Base-by-base conservation (phyloP, 2,329 filamentous ascomycete genomes). In the Sordariomycetes sp. region DNA sequence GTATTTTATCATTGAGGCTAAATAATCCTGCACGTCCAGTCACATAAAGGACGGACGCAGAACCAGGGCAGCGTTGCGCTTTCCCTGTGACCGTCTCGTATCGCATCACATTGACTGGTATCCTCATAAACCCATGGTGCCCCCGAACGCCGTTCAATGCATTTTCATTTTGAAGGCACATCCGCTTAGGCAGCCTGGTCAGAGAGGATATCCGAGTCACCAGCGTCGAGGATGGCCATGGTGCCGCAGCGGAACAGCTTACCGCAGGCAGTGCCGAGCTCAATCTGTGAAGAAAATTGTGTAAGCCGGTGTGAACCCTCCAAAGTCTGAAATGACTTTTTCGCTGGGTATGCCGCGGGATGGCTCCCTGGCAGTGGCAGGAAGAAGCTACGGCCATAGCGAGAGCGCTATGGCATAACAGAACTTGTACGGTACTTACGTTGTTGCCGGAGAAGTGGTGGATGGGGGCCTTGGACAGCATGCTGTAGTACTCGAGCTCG, bases 391-490 rank as follows among this genome's bases (percentile, higher is more conserved):
- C 28, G 34, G 43, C 43, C 39, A 42, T 32, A 20, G 30, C 33
- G 29, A 17, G 37, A 23, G 29, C 29, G 19, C 16, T 33, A 16
- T 14, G n/a, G 18, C 21, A 17, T 15, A 15, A 4, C 19, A 24
- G 15, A 24, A 34, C 19, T 25, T 34, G 9, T n/a, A 18, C 18
- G 5, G 29, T 19, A 86, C 90, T 82, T 82, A 96, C 90, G 79
- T 96, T 96, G 82, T 93, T 94, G 58, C 92, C 92, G 52, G 76
- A 76, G 73, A 95, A 96, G 77, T 98, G 92, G 77, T 96, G 90
- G 57, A 96, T 90, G 47, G 83, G 80, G 55, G 82, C 86, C 81
- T 96, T 94, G 64, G 80, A 81, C 56, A 94, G 68, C 86, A 92
- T 92, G 63, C 77, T 77, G 74, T 88, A 38, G 31, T 38, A 95